Percentiles rank a stretch among this genome's conserved stretches.
These are phyloP conservation scores for Haematococcus lacustris DNA, from an alignment of 139 green algal genomes.

Conservation along the genomic window DNA sequence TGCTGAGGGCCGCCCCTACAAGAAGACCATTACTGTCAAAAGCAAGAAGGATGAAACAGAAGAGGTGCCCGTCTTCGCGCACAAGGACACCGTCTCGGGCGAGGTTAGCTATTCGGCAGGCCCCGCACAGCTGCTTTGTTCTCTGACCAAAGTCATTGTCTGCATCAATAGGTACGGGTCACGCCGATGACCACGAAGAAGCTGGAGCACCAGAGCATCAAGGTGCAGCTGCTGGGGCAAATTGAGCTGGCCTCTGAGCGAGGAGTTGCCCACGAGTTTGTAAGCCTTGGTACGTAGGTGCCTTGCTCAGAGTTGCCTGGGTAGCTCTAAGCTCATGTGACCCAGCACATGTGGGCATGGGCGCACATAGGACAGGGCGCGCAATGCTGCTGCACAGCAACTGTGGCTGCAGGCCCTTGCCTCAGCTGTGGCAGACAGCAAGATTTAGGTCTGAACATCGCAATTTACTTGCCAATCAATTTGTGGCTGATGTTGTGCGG, in stretches of 20 bases:
- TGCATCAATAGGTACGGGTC: conserved; percentile 29
- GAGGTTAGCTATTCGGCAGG: conserved; percentile 52
- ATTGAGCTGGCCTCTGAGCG: conserved; percentile 90
- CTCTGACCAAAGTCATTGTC: not conserved
- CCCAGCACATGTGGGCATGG: no score
- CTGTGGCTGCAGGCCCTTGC: no score
- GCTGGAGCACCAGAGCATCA: conserved; percentile 90
- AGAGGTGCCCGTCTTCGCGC: conserved; percentile 67
- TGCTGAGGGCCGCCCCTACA: conserved; percentile 34
- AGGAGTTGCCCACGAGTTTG: conserved; percentile 79
- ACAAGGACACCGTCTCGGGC: conserved; percentile 62
- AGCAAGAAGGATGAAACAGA: conserved; percentile 43
- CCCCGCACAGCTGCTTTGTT: not conserved
- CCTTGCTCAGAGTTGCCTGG: not conserved
- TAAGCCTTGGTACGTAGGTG: conserved; percentile 63
- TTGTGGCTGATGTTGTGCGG: no score
- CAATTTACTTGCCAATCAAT: no score
- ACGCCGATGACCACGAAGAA: conserved; percentile 68
- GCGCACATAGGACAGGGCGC: no score
- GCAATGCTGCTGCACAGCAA: no score
- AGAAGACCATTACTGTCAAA: conserved; percentile 41
- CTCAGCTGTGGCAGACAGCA: no score
- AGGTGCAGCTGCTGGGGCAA: conserved; percentile 91
- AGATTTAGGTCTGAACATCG: no score
- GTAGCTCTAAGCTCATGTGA: no score